Conservation (phyloP, 108 stramenopile genomes). For the Seminavis robusta region DNA sequence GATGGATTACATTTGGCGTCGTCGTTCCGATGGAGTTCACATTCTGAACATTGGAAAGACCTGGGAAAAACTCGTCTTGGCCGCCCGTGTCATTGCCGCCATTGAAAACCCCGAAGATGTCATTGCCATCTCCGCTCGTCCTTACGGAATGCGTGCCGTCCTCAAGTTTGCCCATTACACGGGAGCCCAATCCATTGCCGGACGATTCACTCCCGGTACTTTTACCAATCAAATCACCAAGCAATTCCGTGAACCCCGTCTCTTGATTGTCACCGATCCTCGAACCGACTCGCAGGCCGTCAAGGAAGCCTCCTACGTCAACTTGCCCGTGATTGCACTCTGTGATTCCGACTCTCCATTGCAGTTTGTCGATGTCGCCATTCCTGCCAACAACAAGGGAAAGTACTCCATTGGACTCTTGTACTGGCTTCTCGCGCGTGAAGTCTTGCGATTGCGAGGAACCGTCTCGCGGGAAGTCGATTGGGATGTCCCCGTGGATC, state of each 20-base stretch:
- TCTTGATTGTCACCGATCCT: conserved; percentile 98
- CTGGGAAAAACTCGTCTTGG: conserved; percentile 99
- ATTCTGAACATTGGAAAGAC: conserved; percentile 99
- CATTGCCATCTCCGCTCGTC: conserved; percentile 98
- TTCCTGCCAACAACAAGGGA: conserved; percentile 99
- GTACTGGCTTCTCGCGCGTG: conserved; percentile 99
- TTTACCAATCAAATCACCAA: conserved; percentile 99
- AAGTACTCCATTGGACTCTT: conserved; percentile 98
- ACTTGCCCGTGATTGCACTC: conserved; percentile 98
- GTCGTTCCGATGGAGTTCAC: conserved; percentile 97
- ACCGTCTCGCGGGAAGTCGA: conserved; percentile 81
- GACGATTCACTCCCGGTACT: conserved; percentile 99
- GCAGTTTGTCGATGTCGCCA: conserved; percentile 97
- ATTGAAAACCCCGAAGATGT: conserved; percentile 99
- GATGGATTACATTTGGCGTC: conserved; percentile 99
- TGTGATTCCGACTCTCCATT: conserved; percentile 99
- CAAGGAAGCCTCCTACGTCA: conserved; percentile 95
- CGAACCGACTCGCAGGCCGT: conserved; percentile 97
- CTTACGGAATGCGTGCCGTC: conserved; percentile 99
- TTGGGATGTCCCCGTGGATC: conserved; percentile 99
- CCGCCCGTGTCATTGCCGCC: conserved; percentile 98
- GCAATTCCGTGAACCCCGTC: conserved; percentile 99
- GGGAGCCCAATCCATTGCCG: conserved; percentile 95
- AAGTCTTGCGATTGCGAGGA: conserved; percentile 97
- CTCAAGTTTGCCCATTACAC: conserved; percentile 99